phyloP scores from a whole-genome alignment of 2,329 filamentous ascomycete species.

The Cadophora malorum region DNA sequence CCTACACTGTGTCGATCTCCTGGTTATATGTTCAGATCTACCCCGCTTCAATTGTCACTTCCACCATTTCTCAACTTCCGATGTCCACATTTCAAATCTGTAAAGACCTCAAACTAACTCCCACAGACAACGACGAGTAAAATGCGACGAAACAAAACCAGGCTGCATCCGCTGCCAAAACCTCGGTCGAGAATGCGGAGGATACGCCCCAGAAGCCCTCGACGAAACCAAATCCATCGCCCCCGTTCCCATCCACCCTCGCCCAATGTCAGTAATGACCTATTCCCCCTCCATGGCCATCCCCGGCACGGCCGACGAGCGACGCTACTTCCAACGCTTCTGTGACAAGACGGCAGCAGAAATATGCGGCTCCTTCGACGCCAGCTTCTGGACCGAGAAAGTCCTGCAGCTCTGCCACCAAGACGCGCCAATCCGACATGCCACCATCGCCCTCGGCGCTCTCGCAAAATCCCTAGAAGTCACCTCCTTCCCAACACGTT shows the following conservation, averaged over 20 bases:
- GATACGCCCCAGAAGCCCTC: constrained; percentile 42
- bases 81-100: neutral
- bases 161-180: constrained; percentile 45
- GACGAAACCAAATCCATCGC: constrained; percentile 40
- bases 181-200: constrained; percentile 45
- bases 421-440: constrained; percentile 43
- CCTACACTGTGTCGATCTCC: neutral
- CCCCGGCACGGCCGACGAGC: constrained; percentile 41
- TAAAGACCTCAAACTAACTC: constrained; percentile 18
- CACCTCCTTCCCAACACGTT: constrained; percentile 42
- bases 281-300: constrained; percentile 42
- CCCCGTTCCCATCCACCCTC: constrained; percentile 42
- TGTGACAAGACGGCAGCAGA: constrained; percentile 44
- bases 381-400: constrained; percentile 45
- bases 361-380: constrained; percentile 43
- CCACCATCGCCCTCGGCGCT: constrained; percentile 43
- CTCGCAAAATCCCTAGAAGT: constrained; percentile 43
- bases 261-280: constrained; percentile 42
- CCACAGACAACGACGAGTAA: constrained; percentile 44
- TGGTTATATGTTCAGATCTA: neutral
- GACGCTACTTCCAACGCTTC: constrained; percentile 44
- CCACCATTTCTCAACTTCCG: neutral
- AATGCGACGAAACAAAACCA: constrained; percentile 46
- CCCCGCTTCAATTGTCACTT: neutral
- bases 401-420: constrained; percentile 44